Conservation (phyloP, 768 basidiomycete genomes). For the Kwoniella europaea region DNA sequence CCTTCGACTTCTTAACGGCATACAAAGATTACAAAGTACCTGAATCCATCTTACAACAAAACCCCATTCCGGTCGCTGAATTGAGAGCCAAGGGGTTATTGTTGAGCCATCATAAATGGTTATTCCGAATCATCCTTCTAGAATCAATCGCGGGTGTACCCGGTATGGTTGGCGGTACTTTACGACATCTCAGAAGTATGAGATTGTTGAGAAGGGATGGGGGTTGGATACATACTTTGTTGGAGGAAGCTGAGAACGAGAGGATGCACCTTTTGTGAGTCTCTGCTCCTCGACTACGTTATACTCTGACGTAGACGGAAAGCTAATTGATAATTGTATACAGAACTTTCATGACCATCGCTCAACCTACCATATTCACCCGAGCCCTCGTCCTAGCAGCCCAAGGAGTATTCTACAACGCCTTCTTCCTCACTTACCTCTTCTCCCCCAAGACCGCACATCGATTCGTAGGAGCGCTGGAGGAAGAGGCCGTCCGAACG, state of each 20-base stretch:
- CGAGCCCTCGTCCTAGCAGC: slow-evolving; percentile 82
- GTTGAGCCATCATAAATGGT: slow-evolving; percentile 76
- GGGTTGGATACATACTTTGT: slow-evolving; percentile 87
- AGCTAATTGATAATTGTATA: slow-evolving; percentile 16
- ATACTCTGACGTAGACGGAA: slow-evolving; percentile 9
- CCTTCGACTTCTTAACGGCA: slow-evolving; percentile 82
- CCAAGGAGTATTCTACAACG: slow-evolving; percentile 68
- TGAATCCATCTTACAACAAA: slow-evolving; percentile 48
- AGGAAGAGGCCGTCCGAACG: slow-evolving; percentile 93
- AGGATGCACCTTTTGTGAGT: slow-evolving; percentile 89
- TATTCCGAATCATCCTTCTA: slow-evolving; percentile 68
- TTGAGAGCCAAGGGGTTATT: slow-evolving; percentile 75
- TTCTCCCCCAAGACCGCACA: slow-evolving; percentile 62
- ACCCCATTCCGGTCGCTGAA: slow-evolving; percentile 72
- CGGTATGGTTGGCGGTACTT: slow-evolving; percentile 71
- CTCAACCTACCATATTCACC: slow-evolving; percentile 78
- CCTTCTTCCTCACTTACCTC: slow-evolving; percentile 72
- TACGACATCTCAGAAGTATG: slow-evolving; percentile 85
- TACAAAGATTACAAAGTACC: slow-evolving; percentile 77
- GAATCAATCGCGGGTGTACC: slow-evolving; percentile 94
- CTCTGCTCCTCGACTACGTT: slow-evolving; percentile 16
- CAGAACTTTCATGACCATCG: slow-evolving; percentile 94
- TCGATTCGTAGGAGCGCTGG: slow-evolving; percentile 88
- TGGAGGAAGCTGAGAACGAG: slow-evolving; percentile 97
- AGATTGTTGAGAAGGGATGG: slow-evolving; percentile 77